Base-by-base conservation (phyloP, 148 eudicot genomes). In the Persicaria maculosa region DNA sequence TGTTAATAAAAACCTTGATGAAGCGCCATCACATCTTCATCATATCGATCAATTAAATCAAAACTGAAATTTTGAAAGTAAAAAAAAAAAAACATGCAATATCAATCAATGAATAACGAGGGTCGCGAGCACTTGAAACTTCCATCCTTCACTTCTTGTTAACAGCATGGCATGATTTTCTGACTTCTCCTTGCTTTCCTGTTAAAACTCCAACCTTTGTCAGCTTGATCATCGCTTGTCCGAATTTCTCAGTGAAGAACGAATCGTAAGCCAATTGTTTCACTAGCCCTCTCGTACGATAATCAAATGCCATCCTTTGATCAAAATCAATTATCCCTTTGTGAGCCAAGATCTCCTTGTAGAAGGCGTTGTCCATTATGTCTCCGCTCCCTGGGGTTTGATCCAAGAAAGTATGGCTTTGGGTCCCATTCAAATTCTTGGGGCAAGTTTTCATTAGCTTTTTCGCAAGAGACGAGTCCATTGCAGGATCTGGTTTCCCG, bases 191-290 rank as follows among this genome's bases (percentile, higher is more conserved):
- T 0, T 44, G 36, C 3, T 59, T 55, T 17, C 74, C 79, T 40
- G 71, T 74, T 1, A 55, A 8, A 4, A 77, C 79, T 77, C 71
- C 74, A 0, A 77, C 0, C 9, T 46, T 71, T 7, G 74, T 74
- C 53, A 77, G 25, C 68, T 77, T 77, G 54, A 77, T 64, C 79
- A 77, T 77, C 0, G 74, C 79, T 53, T 71, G 45, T 16, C 74
- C 79, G 46, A 77, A 77, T 5, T 73, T 77, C 46, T 54, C 19
- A 3, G 52, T 5, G 22, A 77, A 77, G 7, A 5, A 9, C 1
- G 72, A 4, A 43, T 68, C 72, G 14, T 2, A 9, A 22, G 67
- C 43, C 15, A 58, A 36, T 4, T 44, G 46, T 59, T 43, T 46
- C 64, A 43, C 14, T 57, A 71, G 7, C 20, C 74, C 62, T 68